Percentiles rank a stretch among this genome's conserved stretches.
These are phyloP conservation scores for Crepidotus variabilis DNA, from an alignment of 768 basidiomycete species.

Conservation along the genomic window DNA sequence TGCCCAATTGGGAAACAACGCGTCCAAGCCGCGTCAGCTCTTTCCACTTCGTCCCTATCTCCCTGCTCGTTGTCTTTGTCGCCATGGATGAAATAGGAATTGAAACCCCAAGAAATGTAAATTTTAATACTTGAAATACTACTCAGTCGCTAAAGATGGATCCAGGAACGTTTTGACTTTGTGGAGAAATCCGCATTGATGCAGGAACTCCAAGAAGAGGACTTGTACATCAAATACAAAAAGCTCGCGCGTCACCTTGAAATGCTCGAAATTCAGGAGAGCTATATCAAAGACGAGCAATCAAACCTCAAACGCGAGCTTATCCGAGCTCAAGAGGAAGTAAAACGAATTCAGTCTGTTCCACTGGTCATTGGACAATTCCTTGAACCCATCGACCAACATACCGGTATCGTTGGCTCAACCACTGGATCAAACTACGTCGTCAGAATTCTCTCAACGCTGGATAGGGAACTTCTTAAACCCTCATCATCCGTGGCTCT, in stretches of 20 bases:
- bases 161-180: constrained; percentile 87
- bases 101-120: constrained; percentile 74
- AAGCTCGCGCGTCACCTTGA: constrained; percentile 92
- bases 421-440: constrained; percentile 99
- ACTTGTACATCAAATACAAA: constrained; percentile 97
- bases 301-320: constrained; percentile 97
- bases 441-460: constrained; percentile 92
- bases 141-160: constrained; percentile 3
- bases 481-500: constrained; percentile 98
- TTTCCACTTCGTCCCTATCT: constrained; percentile 19
- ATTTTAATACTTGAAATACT: constrained; percentile 18
- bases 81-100: constrained; percentile 90
- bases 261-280: constrained; percentile 91
- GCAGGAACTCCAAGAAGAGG: constrained; percentile 87
- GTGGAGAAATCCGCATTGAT: constrained; percentile 88
- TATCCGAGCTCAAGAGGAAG: constrained; percentile 98
- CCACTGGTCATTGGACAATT: constrained; percentile 99
- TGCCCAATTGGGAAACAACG: constrained; percentile 31
- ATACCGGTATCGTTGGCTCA: constrained; percentile 94
- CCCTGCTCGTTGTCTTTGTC: constrained; percentile 17
- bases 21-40: constrained; percentile 49
- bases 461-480: constrained; percentile 96
- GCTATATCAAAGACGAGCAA: constrained; percentile 99
- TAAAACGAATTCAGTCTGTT: constrained; percentile 98
- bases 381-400: constrained; percentile 97